Base-by-base conservation (phyloP, 306 rosid genomes). In the Oxytropis ochrocephala region DNA sequence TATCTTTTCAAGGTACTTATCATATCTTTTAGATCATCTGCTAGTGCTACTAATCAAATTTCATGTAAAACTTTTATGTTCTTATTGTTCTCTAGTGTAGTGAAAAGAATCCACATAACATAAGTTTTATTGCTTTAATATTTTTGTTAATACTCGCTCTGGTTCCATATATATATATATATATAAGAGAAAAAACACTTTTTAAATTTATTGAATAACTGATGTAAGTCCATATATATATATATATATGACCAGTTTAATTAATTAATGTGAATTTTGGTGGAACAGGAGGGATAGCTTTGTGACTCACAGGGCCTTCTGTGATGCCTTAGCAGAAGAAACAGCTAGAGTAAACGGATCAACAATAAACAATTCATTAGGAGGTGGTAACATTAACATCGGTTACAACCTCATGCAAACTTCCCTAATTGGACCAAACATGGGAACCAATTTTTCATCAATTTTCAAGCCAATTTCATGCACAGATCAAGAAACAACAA, bases 261-360 rank as follows among this genome's bases (percentile, higher is more conserved):
- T n/a, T n/a, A n/a, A n/a, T n/a, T 47, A 18, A 13, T 4, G 64
- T 6, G 11, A 38, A 80, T 51, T 66, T 78, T 35, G 69, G 67
- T 35, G 30, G 70, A 62, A 83, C 89, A 91, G 97, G 87, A 80
- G 96, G 76, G 97, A 91, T 56, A 91, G 96, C 80, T 91, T 91
- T 85, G 88, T 91, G 41, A 89, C 96, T 19, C 97, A 91, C 72
- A 83, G 97, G 67, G 96, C 96, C 21, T 91, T 91, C 67, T 91
- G 97, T 48, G 97, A 91, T 41, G 97, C 96, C 52, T 89, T 91
- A 21, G 91, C 97, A 16, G 97, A 91, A 85, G 97, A 91, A 82
- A 84, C 97, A 61, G 97, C 97, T 0, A 80, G 90, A 73, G 67
- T 89, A 64, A 91, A 87, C 30, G 96, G 88, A 74, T 77, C 73